Conservation (phyloP, 352 stramenopile species). For the Lagenidium sp. region DNA sequence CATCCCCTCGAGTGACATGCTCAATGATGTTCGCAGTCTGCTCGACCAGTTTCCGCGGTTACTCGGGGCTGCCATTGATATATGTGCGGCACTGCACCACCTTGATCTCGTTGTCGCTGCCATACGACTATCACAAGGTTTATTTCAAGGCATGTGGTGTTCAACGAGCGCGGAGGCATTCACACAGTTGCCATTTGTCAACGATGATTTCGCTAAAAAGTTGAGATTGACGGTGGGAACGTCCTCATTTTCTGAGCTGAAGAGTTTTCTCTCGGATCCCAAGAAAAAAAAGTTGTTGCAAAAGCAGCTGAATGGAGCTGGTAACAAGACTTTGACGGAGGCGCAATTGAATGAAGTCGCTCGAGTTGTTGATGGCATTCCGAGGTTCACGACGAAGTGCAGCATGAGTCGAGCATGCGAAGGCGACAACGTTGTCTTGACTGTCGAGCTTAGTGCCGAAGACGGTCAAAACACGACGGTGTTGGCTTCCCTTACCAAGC, state of each 20-base stretch:
- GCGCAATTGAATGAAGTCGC: too few relatives aligned
- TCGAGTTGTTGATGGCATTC: slow-evolving; percentile 31
- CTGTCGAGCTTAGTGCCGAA: slow-evolving; percentile 27
- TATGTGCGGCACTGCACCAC: slow-evolving; percentile 61
- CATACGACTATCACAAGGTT: slow-evolving; percentile 40
- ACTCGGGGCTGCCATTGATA: slow-evolving; percentile 89
- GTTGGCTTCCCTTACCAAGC: slow-evolving; percentile 7
- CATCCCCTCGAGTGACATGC: slow-evolving; percentile 97
- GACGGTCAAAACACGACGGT: slow-evolving; percentile 16
- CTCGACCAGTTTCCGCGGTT: slow-evolving; percentile 95
- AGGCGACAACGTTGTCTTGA: slow-evolving; percentile 3
- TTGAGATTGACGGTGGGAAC: slow-evolving; percentile 15
- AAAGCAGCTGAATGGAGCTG: too few relatives aligned
- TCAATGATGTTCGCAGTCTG: slow-evolving; percentile 94
- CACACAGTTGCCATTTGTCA: slow-evolving; percentile 37
- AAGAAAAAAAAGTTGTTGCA: too few relatives aligned
- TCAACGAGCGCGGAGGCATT: slow-evolving; percentile 16
- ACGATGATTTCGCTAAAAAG: slow-evolving; percentile 16
- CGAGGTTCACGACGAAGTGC: slow-evolving; percentile 20
- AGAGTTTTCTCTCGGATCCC: too few relatives aligned
- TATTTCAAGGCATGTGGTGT: slow-evolving; percentile 53
- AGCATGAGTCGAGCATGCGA: too few relatives aligned
- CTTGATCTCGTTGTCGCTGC: slow-evolving; percentile 36
- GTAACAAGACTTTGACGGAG: too few relatives aligned
- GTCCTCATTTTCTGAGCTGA: too few relatives aligned